These are phyloP conservation scores for Cucurbita maxima DNA, from an alignment of 306 rosid species.

Conservation along the genomic window DNA sequence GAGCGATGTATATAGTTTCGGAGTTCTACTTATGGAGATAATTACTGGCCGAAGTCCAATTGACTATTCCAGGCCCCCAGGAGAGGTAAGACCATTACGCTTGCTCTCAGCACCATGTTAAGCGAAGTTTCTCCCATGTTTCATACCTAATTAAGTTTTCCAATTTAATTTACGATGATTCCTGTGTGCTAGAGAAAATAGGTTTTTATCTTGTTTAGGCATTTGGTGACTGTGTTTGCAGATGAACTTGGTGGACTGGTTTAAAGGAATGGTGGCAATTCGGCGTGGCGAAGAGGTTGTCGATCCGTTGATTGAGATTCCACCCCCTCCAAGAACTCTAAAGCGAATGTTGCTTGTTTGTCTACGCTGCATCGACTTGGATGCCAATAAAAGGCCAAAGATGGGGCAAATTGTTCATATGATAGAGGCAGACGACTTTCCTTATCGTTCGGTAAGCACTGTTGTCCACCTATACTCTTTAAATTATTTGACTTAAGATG, in stretches of 20 bases:
- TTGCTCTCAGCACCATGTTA: neutral
- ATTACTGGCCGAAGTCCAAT: slow-evolving; percentile 92
- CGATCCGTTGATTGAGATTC: slow-evolving; percentile 64
- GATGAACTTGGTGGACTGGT: slow-evolving; percentile 98
- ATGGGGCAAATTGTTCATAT: slow-evolving; percentile 98
- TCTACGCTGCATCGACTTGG: slow-evolving; percentile 82
- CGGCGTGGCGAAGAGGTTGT: slow-evolving; percentile 75
- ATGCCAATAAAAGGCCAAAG: slow-evolving; percentile 74
- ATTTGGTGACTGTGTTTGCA: slow-evolving; percentile 17
- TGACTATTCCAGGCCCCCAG: slow-evolving; percentile 81
- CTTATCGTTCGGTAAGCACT: slow-evolving; percentile 64
- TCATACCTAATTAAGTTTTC: neutral
- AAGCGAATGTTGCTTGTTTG: slow-evolving; percentile 76
- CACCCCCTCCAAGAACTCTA: slow-evolving; percentile 61
- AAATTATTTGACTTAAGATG: neutral
- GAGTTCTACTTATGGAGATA: slow-evolving; percentile 90
- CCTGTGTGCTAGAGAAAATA: no score
- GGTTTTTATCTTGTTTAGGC: no score
- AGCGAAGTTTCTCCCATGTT: neutral
- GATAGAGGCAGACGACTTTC: slow-evolving; percentile 95
- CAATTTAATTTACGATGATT: neutral
- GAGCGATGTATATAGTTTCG: slow-evolving; percentile 87
- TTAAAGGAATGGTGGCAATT: slow-evolving; percentile 77
- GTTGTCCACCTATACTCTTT: neutral
- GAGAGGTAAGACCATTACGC: slow-evolving; percentile 45